Evolutionary conservation across 441 rosid species (phyloP), one percentile per base, ranked within the genome.

Genomic region (Euphorbia schlechtendalii): DNA sequence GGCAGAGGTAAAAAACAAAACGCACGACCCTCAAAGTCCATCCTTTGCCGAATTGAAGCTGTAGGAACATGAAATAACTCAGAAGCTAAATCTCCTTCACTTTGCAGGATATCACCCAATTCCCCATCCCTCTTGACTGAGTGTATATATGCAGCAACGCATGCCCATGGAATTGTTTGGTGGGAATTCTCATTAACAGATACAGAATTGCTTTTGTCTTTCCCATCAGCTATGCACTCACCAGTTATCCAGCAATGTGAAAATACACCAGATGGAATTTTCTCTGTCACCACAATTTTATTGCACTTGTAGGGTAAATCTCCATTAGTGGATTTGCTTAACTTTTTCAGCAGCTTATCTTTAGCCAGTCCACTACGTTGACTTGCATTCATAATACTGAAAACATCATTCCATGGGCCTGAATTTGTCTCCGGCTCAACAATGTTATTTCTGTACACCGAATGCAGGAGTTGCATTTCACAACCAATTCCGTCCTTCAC

Each of bases 1-100:
- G 99, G 99, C 60, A 94, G 75, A 45, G 99, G 99, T 68, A 94
- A 77, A 82, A 94, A 94, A 78, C 97, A 94, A 79, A 94, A 94
- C 40, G 99, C 99, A 70, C 91, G 99, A 8, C 99, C 99, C 66
- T 85, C 96, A 65, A 91, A 89, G 58, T 74, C 71, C 81, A 82
- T 75, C 72, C 75, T 82, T 46, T 72, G 80, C 53, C 77, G 81
- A 72, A 66, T 22, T 54, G 92, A 74, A 76, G 70, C 71, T 40
- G 76, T n/a, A 54, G 90, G 78, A 73, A 80, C 71, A 73, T 77
- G 86, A 84, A 85, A 86, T 56, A 76, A 56, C 59, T 87, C 85
- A 61, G 82, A 75, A 68, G 55, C 46, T 70, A 70, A 68, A 57
- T 66, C 66, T 54, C 57, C 69, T 61, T 75, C 83, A 43, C 28